phyloP scores from a whole-genome alignment of 345 rosid genomes.

The Hevea brasiliensis region DNA sequence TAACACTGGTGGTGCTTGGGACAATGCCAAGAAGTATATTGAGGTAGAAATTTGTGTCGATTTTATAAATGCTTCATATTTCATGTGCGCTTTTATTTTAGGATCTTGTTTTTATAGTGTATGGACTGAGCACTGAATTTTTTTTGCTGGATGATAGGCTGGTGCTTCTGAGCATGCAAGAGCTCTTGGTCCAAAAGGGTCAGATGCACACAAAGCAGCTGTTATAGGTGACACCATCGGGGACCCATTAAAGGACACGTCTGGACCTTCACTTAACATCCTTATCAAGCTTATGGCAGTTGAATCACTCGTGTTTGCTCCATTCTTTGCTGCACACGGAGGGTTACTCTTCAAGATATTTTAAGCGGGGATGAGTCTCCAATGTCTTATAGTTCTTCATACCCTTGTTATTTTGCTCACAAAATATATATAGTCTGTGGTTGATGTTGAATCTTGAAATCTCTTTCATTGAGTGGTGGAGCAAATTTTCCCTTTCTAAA shows the following conservation, averaged over 20 bases:
- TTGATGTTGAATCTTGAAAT: slow-evolving; percentile 5
- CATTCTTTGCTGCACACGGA: slow-evolving; percentile 94
- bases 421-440: slow-evolving; percentile 10
- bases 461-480: too few relatives aligned
- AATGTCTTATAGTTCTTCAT: too few relatives aligned
- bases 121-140: neutral
- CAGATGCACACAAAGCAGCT: slow-evolving; percentile 95
- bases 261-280: slow-evolving; percentile 96
- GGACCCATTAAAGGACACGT: slow-evolving; percentile 95
- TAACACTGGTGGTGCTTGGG: slow-evolving; percentile 99
- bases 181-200: slow-evolving; percentile 87
- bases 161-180: slow-evolving; percentile 91
- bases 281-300: slow-evolving; percentile 98
- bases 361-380: slow-evolving; percentile 19
- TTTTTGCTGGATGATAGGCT: slow-evolving; percentile 46
- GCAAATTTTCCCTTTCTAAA: neutral
- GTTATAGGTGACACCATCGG: slow-evolving; percentile 96
- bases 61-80: neutral
- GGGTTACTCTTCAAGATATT: slow-evolving; percentile 86
- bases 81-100: neutral
- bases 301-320: slow-evolving; percentile 93
- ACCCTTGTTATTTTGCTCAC: neutral
- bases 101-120: neutral
- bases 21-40: slow-evolving; percentile 97
- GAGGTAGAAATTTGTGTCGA: slow-evolving; percentile 51